Conservation (phyloP, 83 land plant species). For the Picea abies region DNA sequence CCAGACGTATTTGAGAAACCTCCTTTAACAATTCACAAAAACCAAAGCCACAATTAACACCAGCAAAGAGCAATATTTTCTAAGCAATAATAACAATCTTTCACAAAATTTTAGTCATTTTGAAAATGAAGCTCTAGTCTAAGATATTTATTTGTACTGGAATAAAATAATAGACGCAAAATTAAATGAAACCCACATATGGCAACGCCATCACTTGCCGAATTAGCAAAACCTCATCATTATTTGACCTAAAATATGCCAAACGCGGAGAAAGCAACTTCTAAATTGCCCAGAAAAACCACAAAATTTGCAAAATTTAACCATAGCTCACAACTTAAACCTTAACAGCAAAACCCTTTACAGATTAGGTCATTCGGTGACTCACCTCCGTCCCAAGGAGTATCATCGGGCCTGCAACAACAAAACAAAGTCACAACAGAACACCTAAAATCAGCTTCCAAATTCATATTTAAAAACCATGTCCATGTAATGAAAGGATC, state of each 20-base stretch:
- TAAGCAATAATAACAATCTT: no score
- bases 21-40: no score
- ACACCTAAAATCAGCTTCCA: not conserved
- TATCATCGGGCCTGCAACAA: conserved; percentile 76
- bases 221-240: not conserved
- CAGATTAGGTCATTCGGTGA: not conserved
- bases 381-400: conserved; percentile 95
- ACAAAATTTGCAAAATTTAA: not conserved
- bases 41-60: no score
- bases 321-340: not conserved
- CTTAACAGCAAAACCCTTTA: not conserved
- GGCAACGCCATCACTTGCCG: not conserved
- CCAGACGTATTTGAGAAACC: no score
- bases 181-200: not conserved
- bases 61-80: no score
- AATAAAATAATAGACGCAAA: no score
- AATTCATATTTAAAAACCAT: not conserved
- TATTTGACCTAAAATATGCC: no score
- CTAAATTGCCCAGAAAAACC: not conserved
- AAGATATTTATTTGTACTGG: no score
- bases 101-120: no score
- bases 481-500: not conserved
- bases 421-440: not conserved
- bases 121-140: no score
- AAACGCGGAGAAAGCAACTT: not conserved